Conservation (phyloP, 2,329 filamentous ascomycete genomes). For the Trichoderma guizhouense region DNA sequence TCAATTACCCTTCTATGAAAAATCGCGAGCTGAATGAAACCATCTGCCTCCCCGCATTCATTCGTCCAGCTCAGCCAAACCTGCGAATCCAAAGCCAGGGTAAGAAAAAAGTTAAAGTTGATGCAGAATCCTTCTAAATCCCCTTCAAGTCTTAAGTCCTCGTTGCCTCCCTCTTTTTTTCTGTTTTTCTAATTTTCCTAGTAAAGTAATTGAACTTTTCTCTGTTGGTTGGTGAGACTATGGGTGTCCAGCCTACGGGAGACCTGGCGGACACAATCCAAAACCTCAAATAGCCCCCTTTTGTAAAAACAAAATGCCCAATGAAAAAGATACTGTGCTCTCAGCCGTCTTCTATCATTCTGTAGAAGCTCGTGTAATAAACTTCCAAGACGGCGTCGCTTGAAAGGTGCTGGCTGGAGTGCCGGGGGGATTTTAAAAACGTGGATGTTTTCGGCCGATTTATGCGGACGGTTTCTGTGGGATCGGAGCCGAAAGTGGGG, state of each 20-base stretch:
- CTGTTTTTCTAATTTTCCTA: too few relatives aligned
- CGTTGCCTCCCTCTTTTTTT: background rate
- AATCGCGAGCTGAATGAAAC: background rate
- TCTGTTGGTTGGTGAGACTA: background rate
- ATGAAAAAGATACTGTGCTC: background rate
- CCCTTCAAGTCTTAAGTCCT: background rate
- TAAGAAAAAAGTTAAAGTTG: too few relatives aligned
- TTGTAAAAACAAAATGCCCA: background rate
- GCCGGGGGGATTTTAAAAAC: background rate
- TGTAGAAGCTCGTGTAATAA: background rate
- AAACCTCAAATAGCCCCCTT: background rate
- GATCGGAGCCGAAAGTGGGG: conserved; percentile 9
- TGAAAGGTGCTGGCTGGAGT: background rate
- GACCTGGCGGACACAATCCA: conserved; percentile 20
- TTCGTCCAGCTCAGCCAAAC: background rate
- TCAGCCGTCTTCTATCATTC: background rate
- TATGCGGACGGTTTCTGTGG: background rate
- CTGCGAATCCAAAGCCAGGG: background rate
- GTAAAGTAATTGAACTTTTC: background rate
- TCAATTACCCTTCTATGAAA: background rate
- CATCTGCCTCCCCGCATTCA: background rate
- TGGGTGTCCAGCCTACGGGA: conserved; percentile 20
- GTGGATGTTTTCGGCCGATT: conserved; percentile 14
- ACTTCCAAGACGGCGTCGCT: background rate
- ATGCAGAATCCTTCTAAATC: background rate